Conservation (phyloP, 1,284 basidiomycete species). For the Cryptococcus hybrid region DNA sequence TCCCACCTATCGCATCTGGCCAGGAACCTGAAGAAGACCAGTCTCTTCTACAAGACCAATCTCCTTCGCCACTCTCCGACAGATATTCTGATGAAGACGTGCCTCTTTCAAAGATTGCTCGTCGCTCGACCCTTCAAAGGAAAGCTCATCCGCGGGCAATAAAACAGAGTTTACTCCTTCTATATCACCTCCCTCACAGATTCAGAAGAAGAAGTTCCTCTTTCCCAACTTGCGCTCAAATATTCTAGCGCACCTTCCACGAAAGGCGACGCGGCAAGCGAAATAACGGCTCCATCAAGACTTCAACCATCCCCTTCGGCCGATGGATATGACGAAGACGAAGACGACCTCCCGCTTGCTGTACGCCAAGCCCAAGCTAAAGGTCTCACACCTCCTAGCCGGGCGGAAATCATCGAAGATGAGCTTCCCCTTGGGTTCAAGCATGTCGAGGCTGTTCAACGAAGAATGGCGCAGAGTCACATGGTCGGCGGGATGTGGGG, state of each 20-base stretch:
- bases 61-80: too few species aligned
- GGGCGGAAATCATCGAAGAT: constrained; percentile 34
- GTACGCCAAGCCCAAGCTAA: constrained; percentile 11
- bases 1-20: too few species aligned
- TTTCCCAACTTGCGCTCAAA: constrained; percentile 5
- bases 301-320: neutral
- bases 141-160: neutral
- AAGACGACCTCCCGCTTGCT: constrained; percentile 16
- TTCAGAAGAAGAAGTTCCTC: constrained; percentile 13
- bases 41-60: too few species aligned
- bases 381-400: constrained; percentile 13
- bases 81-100: constrained; percentile 42
- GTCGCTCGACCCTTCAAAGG: neutral
- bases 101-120: constrained; percentile 31
- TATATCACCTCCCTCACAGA: neutral
- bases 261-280: neutral
- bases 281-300: neutral
- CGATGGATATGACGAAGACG: constrained; percentile 7
- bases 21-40: too few species aligned
- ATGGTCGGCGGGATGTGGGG: neutral
- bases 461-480: constrained; percentile 7
- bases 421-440: constrained; percentile 42
- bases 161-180: neutral
- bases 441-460: constrained; percentile 27
- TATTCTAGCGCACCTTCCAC: neutral